These are phyloP conservation scores for Leccinellum rugosiceps DNA, from an alignment of 768 basidiomycete species.

Conservation along the genomic window DNA sequence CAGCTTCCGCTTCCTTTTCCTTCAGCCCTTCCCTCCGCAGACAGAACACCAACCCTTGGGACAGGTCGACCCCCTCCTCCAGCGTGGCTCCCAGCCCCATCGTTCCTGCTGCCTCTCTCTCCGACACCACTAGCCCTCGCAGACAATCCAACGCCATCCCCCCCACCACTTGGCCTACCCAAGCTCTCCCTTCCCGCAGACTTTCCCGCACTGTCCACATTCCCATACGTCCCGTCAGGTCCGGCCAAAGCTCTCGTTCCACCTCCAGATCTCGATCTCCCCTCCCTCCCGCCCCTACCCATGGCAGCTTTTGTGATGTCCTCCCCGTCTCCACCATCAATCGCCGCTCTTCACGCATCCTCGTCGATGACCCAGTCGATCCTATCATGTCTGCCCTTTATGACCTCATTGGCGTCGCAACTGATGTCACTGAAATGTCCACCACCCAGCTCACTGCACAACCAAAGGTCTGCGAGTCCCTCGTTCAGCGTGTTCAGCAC, in stretches of 20 bases:
- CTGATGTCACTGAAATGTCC: conserved; percentile 90
- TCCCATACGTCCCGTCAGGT: conserved; percentile 58
- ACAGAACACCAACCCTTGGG: conserved; percentile 65
- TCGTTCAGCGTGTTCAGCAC: conserved; percentile 86
- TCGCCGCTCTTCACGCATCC: conserved; percentile 77
- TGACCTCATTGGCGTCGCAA: conserved; percentile 88
- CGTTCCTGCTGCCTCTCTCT: conserved; percentile 55
- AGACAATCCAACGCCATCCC: conserved; percentile 52
- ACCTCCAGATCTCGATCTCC: conserved; percentile 95
- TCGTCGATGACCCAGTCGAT: conserved; percentile 82
- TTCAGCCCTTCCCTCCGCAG: conserved; percentile 68
- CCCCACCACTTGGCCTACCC: conserved; percentile 53
- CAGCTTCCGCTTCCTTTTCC: conserved; percentile 62
- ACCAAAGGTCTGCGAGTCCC: conserved; percentile 78
- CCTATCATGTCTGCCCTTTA: conserved; percentile 89
- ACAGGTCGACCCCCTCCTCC: conserved; percentile 49
- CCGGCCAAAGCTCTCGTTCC: conserved; percentile 86
- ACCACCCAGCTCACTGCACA: conserved; percentile 80
- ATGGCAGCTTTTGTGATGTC: conserved; percentile 62
- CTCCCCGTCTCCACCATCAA: conserved; percentile 45
- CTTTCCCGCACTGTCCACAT: conserved; percentile 84
- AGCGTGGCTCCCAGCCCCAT: conserved; percentile 59
- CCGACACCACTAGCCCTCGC: conserved; percentile 63
- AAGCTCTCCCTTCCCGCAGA: conserved; percentile 69
- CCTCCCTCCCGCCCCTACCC: conserved; percentile 66